Evolutionary conservation across 345 rosid species (phyloP), one percentile per base, ranked within the genome.

Genomic region (Nasturtium officinale): DNA sequence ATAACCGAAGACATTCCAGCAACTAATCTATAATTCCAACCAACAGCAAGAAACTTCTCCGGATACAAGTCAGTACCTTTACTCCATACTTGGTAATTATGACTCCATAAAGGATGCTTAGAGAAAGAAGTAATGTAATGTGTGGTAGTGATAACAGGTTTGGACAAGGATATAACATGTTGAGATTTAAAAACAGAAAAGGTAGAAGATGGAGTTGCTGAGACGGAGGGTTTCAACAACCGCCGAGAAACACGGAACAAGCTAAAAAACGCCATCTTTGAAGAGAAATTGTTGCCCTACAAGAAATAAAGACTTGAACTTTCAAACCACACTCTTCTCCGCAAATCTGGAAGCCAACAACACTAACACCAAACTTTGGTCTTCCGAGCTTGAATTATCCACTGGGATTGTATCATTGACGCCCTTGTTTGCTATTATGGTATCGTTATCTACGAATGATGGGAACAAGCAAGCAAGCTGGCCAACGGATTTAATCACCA

Each of bases 1-100:
- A 71, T 40, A 50, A 66, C 25, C 52, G 82, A 70, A 6, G 90
- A 89, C 40, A 87, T 55, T 58, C 82, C 72, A 15, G 65, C 52
- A 25, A 65, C 46, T 3, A 71, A 74, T 74, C 79, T 79, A 15
- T 62, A 51, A 43, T 59, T 53, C 67, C 77, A 69, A 8, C 79
- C 47, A 43, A 51, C 61, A 26, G 74, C 67, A 3, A 52, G 30
- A 20, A 67, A 23, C 17, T 69, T 58, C 65, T 84, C 64, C 26
- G 16, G 69, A 25, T 63, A 38, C 40, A 69, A 77, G 2, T 40
- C 53, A 2, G 9, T 29, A 0, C 66, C 47, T 20, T 58, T 66
- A 29, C 50, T 78, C 16, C 79, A 64, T 29, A 54, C 45, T 1
- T 75, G 67, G 55, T 51, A 58, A 15, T 72, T 38, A 46, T 30